A percentile compares a stretch with the other conserved stretches of the same genome.
These are phyloP conservation scores for Selaginella moellendorffii DNA, from an alignment of 75 land plant genomes.

Conservation along the genomic window DNA sequence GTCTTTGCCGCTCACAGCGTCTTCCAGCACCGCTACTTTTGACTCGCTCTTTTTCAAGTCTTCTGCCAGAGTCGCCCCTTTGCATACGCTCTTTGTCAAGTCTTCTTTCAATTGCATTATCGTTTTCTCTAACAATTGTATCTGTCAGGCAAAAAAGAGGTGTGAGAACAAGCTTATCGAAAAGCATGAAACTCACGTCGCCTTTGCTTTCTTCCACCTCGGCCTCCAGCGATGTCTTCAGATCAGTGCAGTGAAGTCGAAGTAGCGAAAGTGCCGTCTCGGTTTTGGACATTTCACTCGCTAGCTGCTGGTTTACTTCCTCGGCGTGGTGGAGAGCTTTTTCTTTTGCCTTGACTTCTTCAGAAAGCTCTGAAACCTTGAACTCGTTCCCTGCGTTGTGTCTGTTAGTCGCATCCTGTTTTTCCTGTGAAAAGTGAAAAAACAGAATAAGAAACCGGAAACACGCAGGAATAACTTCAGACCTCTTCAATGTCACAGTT, in stretches of 20 bases:
- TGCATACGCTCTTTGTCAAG: too few relatives aligned
- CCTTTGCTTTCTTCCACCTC: not conserved
- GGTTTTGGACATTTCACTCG: not conserved
- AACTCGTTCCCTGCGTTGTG: not conserved
- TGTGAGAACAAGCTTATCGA: too few relatives aligned
- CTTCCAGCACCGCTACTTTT: slow-evolving; percentile 8
- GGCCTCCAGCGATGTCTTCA: not conserved
- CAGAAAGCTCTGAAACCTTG: not conserved
- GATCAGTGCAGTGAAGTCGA: not conserved
- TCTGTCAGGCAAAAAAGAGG: not conserved
- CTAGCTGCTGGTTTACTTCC: not conserved
- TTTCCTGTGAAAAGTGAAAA: not conserved
- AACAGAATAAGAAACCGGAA: not conserved
- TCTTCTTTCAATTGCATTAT: not conserved
- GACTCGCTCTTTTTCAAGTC: not conserved
- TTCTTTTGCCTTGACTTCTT: not conserved
- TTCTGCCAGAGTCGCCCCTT: too few relatives aligned
- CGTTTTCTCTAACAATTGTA: not conserved
- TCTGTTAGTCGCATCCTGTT: not conserved
- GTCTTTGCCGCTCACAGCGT: slow-evolving; percentile 2
- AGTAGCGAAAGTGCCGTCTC: too few relatives aligned
- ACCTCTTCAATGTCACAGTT: not conserved
- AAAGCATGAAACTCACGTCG: not conserved
- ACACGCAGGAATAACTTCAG: not conserved
- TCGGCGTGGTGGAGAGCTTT: not conserved